A percentile compares a stretch with the other conserved stretches of the same genome.
These are phyloP conservation scores for Waltiozyma sp. DNA, from an alignment of 1,139 yeast genomes.

Conservation along the genomic window DNA sequence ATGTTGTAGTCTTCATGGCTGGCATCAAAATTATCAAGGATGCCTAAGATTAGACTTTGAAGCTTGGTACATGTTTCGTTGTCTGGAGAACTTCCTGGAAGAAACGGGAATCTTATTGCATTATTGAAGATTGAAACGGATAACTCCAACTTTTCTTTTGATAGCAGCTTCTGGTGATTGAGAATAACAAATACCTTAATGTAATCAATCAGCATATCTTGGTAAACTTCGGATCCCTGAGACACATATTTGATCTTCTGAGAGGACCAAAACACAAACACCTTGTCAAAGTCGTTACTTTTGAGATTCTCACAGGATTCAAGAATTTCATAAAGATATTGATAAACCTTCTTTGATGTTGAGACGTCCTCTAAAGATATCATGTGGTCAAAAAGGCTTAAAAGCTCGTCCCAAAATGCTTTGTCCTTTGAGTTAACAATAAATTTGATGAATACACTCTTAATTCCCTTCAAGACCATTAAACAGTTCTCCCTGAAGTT, in stretches of 20 bases:
- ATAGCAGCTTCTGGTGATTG: conserved; percentile 23
- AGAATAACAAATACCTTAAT: conserved; percentile 42
- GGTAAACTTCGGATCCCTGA: conserved; percentile 33
- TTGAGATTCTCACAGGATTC: conserved; percentile 26
- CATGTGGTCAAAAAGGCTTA: conserved; percentile 35
- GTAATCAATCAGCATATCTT: conserved; percentile 43
- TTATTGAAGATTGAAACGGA: conserved; percentile 41
- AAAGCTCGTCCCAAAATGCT: conserved; percentile 39
- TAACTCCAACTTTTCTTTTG: conserved; percentile 23
- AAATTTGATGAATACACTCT: conserved; percentile 21
- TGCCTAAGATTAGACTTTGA: conserved; percentile 40
- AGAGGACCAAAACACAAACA: conserved; percentile 55
- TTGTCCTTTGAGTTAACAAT: conserved; percentile 16
- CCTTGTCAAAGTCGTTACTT: conserved; percentile 29
- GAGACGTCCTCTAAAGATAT: conserved; percentile 32
- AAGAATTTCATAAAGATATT: conserved; percentile 39
- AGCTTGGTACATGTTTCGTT: conserved; percentile 38
- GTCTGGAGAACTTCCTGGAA: conserved; percentile 40
- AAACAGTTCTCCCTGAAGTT: conserved; percentile 10
- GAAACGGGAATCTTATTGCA: conserved; percentile 57
- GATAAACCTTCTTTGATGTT: conserved; percentile 41
- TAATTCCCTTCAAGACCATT: conserved; percentile 23
- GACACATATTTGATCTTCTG: conserved; percentile 53
- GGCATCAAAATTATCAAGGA: conserved; percentile 28
- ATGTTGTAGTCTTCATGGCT: conserved; percentile 23